Base-by-base conservation (phyloP, 2,329 filamentous ascomycete species). In the Ophiostoma fasciatum region DNA sequence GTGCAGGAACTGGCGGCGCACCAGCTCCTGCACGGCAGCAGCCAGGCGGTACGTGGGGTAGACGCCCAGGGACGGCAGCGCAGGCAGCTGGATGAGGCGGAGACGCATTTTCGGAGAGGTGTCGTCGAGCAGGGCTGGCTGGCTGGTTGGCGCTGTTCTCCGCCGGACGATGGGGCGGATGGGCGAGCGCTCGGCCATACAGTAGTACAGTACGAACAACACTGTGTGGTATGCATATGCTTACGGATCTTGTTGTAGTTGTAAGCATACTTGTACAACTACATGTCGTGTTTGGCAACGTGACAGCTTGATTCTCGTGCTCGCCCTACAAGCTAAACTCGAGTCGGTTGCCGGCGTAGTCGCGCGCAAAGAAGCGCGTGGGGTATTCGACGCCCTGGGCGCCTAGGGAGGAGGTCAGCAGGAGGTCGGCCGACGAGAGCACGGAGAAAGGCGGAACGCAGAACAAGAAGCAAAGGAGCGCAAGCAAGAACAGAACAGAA, bases 351-450 rank as follows among this genome's bases (percentile, higher is more conserved):
- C 68, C 67, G 1, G 65, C 64, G 52, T 60, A 72, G 43, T 72
- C 67, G 39, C 68, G 61, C 1, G 69, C 71, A 50, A 78, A 78
- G 50, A 78, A 78, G 12, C 74, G 58, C 25, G 54, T 58, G 0
- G 73, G 72, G 46, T 74, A 76, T 49, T 77, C 73, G 1, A 64
- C 62, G 0, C 69, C 71, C 46, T 69, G 57, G 0, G 58, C 52
- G 3, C 69, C 49, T 46, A 28, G 8, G 6, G 4, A 15, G 11
- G 7, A 5, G n/a, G 21, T 18, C 23, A 14, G 20, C 5, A 28
- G 11, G 12, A 7, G 23, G 14, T 9, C 22, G 7, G 7, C 10
- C 6, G 22, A 23, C 27, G 15, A 14, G 5, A n/a, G n/a, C n/a
- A n/a, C n/a, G n/a, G n/a, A n/a, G n/a, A n/a, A n/a, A n/a, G n/a